A percentile compares a stretch with the other conserved stretches of the same genome.
These are phyloP conservation scores for Populus deltoides DNA, from an alignment of 345 rosid species.

Conservation along the genomic window DNA sequence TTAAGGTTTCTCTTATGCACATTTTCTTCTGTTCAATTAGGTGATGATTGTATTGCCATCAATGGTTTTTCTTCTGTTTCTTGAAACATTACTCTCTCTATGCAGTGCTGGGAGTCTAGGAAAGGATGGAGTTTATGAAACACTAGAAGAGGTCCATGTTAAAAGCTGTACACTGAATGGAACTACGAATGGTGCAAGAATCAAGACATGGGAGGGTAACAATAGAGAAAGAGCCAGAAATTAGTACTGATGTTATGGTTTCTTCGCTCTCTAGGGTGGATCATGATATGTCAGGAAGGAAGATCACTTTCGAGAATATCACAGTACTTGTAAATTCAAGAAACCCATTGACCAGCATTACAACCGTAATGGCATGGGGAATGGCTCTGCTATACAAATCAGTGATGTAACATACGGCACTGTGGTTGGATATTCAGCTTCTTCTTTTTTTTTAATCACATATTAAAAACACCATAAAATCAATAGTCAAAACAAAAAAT, in stretches of 20 bases:
- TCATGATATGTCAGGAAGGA: slow-evolving; percentile 35
- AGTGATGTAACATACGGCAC: slow-evolving; percentile 33
- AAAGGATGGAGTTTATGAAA: neutral
- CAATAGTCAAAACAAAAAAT: no score
- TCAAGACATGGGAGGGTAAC: slow-evolving; percentile 29
- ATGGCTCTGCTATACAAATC: slow-evolving; percentile 22
- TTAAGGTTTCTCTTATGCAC: neutral
- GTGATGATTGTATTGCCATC: slow-evolving; percentile 59
- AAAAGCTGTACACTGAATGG: neutral
- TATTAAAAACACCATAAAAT: no score
- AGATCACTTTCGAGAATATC: slow-evolving; percentile 36
- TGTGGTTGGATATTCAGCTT: neutral
- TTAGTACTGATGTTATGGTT: no score
- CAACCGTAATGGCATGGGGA: neutral
- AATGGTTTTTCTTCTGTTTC: slow-evolving; percentile 10
- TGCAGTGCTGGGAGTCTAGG: slow-evolving; percentile 22
- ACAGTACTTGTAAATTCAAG: slow-evolving; percentile 11
- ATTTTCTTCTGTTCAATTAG: slow-evolving; percentile 16
- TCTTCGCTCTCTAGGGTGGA: slow-evolving; percentile 22
- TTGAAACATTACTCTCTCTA: neutral
- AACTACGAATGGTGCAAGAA: slow-evolving; percentile 17
- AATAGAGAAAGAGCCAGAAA: neutral
- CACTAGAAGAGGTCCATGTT: slow-evolving; percentile 8
- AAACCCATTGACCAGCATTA: slow-evolving; percentile 42
- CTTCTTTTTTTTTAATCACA: no score